phyloP scores from a whole-genome alignment of 768 basidiomycete genomes.

The Boletus rubropictus region DNA sequence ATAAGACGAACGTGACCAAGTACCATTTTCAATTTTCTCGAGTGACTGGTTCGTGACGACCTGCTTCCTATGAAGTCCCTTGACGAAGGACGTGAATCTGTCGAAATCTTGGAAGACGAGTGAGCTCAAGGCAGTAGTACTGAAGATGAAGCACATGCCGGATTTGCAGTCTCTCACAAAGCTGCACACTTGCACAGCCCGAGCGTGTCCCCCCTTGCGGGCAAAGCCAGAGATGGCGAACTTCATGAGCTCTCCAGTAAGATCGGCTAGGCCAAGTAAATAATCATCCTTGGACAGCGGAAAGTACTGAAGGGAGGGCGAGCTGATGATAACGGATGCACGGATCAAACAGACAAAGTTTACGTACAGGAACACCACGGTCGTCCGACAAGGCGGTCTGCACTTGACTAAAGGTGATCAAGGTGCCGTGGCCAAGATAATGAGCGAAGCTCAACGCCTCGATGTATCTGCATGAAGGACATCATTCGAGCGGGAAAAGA shows the following conservation, averaged over 20 bases:
- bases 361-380: constrained; percentile 58
- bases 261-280: constrained; percentile 85
- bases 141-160: constrained; percentile 36
- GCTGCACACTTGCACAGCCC: constrained; percentile 56
- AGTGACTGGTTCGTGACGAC: constrained; percentile 80
- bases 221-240: constrained; percentile 82
- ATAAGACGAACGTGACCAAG: neutral
- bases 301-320: constrained; percentile 53
- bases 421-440: constrained; percentile 63
- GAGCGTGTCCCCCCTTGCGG: constrained; percentile 56
- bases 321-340: constrained; percentile 4
- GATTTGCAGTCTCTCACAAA: constrained; percentile 74
- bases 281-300: constrained; percentile 78
- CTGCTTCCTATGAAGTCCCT: constrained; percentile 83
- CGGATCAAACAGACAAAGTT: constrained; percentile 1
- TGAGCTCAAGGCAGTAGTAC: neutral
- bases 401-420: constrained; percentile 66
- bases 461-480: constrained; percentile 52
- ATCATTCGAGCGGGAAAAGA: constrained; percentile 13
- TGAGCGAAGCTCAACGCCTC: constrained; percentile 88
- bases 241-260: constrained; percentile 97
- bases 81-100: constrained; percentile 60
- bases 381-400: constrained; percentile 58
- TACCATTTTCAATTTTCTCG: constrained; percentile 92
- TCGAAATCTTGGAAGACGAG: constrained; percentile 62